Evolutionary conservation across 352 stramenopile species (phyloP), one percentile per base, ranked within the genome.

Genomic region (Phytophthora citricola): DNA sequence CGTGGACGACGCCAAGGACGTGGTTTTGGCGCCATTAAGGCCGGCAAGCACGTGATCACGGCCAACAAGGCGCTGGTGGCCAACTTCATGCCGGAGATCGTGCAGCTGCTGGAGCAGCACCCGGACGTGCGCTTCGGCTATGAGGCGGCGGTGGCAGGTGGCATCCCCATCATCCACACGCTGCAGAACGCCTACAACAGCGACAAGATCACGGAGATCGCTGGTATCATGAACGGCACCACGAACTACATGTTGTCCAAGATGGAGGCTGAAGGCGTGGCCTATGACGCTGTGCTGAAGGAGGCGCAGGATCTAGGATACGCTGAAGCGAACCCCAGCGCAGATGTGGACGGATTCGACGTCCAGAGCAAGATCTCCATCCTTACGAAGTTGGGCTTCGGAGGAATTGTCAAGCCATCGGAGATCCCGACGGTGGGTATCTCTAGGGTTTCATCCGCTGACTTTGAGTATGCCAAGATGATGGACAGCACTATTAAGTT

Each of bases 171-270:
- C 75, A 98, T 99, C 79, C 84, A 98, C 75, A 97, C 92, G 32
- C 76, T 99, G 32, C 94, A 98, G 79, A 91, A 83, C 63, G 91
- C 92, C 40, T 98, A 98, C 76, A 76, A 84, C 31, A 93, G 92
- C 46, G 95, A 99, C 79, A 79, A 83, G 34, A 97, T 99, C 75
- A 91, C 88, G 11, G 87, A 96, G 63, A 88, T 99, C 59, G 91
- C 90, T 36, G 97, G 97, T 22, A 99, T 99, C 73, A 97, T 98
- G 84, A 99, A 99, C 76, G 97, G 97, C 45, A 99, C 96, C 7
- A 99, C 96, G 50, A 99, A 99, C 80, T 99, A 98, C 82, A 99
- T 99, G 91, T 73, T 99, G 41, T 97, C 90, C 47, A 99, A 98
- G 83, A 99, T 99, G 95, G 93, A 98, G 73, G 75, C 87, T 15